Conservation (phyloP, 2,329 filamentous ascomycete species). For the Cercospora brassicicola region DNA sequence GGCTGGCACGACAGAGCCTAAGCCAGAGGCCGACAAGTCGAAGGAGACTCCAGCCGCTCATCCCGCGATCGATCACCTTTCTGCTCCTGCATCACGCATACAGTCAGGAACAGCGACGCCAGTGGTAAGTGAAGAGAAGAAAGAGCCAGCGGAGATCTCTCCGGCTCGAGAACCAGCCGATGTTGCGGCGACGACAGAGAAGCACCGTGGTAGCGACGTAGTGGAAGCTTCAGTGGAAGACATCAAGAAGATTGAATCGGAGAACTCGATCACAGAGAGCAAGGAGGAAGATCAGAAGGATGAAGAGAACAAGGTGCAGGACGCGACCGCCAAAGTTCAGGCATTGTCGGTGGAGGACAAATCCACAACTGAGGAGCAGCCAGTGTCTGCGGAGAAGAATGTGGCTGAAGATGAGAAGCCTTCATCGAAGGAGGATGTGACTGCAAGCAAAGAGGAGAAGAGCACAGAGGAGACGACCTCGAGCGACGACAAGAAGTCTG, state of each 20-base stretch:
- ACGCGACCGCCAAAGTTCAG: background rate
- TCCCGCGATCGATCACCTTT: constrained; percentile 27
- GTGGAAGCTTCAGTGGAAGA: constrained; percentile 21
- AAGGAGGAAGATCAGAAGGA: constrained; percentile 26
- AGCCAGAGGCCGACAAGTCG: background rate
- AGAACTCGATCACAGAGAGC: constrained; percentile 13
- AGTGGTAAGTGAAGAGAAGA: constrained; percentile 20
- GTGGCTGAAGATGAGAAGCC: background rate
- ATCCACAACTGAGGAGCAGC: background rate
- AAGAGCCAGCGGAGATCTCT: background rate
- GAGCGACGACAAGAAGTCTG: background rate
- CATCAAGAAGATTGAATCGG: constrained; percentile 22
- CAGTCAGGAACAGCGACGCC: constrained; percentile 39
- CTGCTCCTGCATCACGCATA: constrained; percentile 31
- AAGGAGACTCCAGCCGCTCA: constrained; percentile 19
- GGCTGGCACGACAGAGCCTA: constrained; percentile 3
- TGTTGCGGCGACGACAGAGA: constrained; percentile 10
- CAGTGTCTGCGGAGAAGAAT: background rate
- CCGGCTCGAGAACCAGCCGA: background rate
- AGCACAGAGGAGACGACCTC: background rate
- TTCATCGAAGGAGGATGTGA: background rate
- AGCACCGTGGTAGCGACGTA: constrained; percentile 18
- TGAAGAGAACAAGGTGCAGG: constrained; percentile 3
- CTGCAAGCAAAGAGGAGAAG: background rate
- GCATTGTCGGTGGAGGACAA: background rate